These are phyloP conservation scores for Lumnitzera racemosa DNA, from an alignment of 345 rosid genomes.

Conservation along the genomic window DNA sequence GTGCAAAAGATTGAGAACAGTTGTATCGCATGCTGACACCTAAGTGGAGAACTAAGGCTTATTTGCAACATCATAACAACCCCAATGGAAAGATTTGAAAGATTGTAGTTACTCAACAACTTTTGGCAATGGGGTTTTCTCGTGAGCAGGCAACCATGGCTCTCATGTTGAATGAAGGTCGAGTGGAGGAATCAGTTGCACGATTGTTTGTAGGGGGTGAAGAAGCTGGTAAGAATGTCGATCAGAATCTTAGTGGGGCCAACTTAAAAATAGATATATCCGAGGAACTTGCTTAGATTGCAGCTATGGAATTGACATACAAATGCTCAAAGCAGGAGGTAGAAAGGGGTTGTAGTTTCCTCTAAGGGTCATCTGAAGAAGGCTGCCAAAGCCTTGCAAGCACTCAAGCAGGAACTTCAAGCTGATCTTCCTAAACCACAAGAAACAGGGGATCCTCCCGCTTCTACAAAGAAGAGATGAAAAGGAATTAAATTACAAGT, in stretches of 20 bases:
- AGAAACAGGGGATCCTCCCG: slow-evolving; percentile 50
- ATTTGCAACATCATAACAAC: too few species aligned
- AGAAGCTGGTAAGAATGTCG: slow-evolving; percentile 46
- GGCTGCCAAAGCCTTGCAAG: slow-evolving; percentile 46
- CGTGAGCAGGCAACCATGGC: slow-evolving; percentile 81
- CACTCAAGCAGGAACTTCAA: slow-evolving; percentile 40
- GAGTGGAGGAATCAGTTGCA: slow-evolving; percentile 74
- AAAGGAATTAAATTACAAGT: slow-evolving; percentile 52
- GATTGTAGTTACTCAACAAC: slow-evolving; percentile 57
- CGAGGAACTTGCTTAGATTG: slow-evolving; percentile 72
- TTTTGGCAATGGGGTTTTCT: slow-evolving; percentile 79
- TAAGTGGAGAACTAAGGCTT: too few species aligned
- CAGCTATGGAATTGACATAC: slow-evolving; percentile 47
- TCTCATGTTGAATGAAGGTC: slow-evolving; percentile 78
- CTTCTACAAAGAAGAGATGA: slow-evolving; percentile 49
- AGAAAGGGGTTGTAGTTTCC: slow-evolving; percentile 62
- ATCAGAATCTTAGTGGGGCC: slow-evolving; percentile 32
- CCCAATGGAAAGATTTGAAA: too few species aligned
- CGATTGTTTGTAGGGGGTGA: slow-evolving; percentile 77
- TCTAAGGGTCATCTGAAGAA: slow-evolving; percentile 72
- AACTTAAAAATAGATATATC: slow-evolving; percentile 77
- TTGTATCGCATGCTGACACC: too few species aligned
- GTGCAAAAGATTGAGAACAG: too few species aligned
- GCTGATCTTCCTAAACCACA: slow-evolving; percentile 43
- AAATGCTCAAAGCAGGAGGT: slow-evolving; percentile 76